phyloP scores from a whole-genome alignment of 768 basidiomycete species.

The Sistotremastrum suecicum region DNA sequence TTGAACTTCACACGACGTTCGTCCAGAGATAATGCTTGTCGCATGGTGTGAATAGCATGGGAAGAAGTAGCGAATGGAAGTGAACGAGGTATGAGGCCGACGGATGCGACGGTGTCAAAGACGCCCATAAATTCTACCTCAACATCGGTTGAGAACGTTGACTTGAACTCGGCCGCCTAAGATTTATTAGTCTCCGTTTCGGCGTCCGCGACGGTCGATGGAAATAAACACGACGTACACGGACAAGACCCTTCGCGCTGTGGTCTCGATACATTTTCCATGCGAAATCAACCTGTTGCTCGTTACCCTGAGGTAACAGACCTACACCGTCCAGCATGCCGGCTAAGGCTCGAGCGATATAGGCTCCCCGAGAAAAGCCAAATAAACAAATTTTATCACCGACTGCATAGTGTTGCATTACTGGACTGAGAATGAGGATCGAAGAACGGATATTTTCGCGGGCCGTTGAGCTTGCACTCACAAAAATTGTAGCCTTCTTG shows the following conservation, averaged over 20 bases:
- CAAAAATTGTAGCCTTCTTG: background rate
- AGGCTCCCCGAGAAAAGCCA: conserved; percentile 52
- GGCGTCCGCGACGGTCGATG: conserved; percentile 33
- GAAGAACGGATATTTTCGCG: no score
- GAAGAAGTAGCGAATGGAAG: conserved; percentile 39
- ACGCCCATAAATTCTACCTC: conserved; percentile 46
- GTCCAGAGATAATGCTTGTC: conserved; percentile 22
- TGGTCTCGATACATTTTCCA: conserved; percentile 37
- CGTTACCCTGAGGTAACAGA: conserved; percentile 16
- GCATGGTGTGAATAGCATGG: conserved; percentile 25
- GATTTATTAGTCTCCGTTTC: conserved; percentile 15
- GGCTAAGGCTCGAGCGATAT: conserved; percentile 35
- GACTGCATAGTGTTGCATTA: background rate
- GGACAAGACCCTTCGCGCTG: conserved; percentile 13
- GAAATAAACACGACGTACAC: no score
- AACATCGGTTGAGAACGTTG: conserved; percentile 34
- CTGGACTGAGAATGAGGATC: conserved; percentile 10
- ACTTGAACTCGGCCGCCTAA: conserved; percentile 33
- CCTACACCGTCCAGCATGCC: conserved; percentile 42
- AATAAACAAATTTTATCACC: conserved; percentile 49
- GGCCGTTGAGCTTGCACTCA: background rate
- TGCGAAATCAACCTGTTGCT: conserved; percentile 40
- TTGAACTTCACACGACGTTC: conserved; percentile 20
- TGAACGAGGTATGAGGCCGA: conserved; percentile 31
- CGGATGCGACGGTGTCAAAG: conserved; percentile 44